These are phyloP conservation scores for Chytriomyces sp. DNA, from an alignment of 192 early-diverging fungal genomes.

Conservation along the genomic window DNA sequence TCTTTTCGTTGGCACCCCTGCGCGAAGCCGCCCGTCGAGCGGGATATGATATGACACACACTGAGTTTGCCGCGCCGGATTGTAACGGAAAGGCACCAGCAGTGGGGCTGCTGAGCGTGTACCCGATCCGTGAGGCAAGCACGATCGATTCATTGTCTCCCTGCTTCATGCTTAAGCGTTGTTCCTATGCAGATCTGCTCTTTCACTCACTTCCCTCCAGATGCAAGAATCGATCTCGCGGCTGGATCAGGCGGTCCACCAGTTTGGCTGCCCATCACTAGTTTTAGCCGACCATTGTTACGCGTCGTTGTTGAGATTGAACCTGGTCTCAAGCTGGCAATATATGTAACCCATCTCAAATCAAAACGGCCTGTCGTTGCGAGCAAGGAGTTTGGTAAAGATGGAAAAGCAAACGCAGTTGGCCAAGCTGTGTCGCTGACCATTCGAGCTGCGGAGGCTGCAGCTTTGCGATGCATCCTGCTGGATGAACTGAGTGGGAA, in stretches of 20 bases:
- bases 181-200: background rate
- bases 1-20: constrained; percentile 18
- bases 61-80: background rate
- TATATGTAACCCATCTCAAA: constrained; percentile 20
- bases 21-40: constrained; percentile 18
- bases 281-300: constrained; percentile 17
- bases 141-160: too few relatives aligned
- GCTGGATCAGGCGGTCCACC: constrained; percentile 12
- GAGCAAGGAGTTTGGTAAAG: background rate
- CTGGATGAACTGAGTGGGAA: constrained; percentile 27
- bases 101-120: constrained; percentile 10
- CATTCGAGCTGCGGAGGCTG: constrained; percentile 31
- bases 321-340: constrained; percentile 10
- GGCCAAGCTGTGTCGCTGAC: constrained; percentile 20
- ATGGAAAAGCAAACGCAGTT: constrained; percentile 21
- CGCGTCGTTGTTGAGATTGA: constrained; percentile 18
- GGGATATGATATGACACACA: constrained; percentile 15
- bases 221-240: constrained; percentile 4
- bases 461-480: constrained; percentile 23
- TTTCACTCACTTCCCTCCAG: constrained; percentile 18
- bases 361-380: constrained; percentile 24
- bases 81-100: constrained; percentile 4
- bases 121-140: background rate
- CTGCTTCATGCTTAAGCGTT: background rate
- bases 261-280: background rate